These are phyloP conservation scores for Gautieria morchelliformis DNA, from an alignment of 768 basidiomycete genomes.

Conservation along the genomic window DNA sequence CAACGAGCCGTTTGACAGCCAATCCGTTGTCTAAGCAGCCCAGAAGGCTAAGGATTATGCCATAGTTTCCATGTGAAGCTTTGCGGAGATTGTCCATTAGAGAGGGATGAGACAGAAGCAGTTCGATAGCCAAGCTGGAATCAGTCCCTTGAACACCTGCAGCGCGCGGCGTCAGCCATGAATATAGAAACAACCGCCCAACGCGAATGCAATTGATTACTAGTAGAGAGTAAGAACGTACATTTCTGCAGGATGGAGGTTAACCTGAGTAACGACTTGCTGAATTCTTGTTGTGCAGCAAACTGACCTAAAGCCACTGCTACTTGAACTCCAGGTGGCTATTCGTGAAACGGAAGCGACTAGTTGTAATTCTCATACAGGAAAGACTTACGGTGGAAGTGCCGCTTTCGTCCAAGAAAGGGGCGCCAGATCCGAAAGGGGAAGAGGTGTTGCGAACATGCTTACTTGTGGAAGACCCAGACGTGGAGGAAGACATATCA, in stretches of 20 bases:
- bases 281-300: conserved; percentile 71
- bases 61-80: conserved; percentile 88
- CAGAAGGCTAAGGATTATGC: conserved; percentile 80
- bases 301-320: conserved; percentile 49
- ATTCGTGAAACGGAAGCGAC: conserved; percentile 1
- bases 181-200: too few relatives aligned
- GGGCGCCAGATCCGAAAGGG: conserved; percentile 29
- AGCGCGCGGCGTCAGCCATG: neutral
- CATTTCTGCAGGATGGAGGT: conserved; percentile 78
- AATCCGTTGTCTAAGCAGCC: conserved; percentile 88
- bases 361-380: neutral
- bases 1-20: conserved; percentile 81
- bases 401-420: neutral
- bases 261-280: conserved; percentile 62
- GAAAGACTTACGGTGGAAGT: neutral
- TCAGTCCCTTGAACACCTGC: conserved; percentile 55
- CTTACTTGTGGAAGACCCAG: conserved; percentile 21
- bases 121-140: conserved; percentile 72
- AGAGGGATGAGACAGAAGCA: conserved; percentile 70
- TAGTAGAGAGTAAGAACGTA: conserved; percentile 21
- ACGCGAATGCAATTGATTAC: neutral
- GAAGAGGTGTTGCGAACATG: conserved; percentile 12
- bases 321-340: conserved; percentile 11
- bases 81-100: conserved; percentile 82
- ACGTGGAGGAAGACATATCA: conserved; percentile 16